Base-by-base conservation (phyloP, 192 early-diverging fungal species). In the Allomyces javanicus region DNA sequence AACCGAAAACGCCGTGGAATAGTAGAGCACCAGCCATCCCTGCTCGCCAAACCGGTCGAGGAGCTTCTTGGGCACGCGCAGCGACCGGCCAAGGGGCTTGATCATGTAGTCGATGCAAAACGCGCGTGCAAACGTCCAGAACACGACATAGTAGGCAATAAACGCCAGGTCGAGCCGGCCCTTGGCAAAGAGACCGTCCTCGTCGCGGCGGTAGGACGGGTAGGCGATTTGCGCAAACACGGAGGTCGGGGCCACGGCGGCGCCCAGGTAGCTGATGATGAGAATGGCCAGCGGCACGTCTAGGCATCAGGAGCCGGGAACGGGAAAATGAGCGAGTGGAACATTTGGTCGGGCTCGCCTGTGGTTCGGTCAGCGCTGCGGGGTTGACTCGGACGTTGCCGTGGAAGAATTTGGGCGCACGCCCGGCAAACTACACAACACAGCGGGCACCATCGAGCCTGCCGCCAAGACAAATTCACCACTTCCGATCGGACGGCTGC, bases 11-110 rank as follows among this genome's bases (percentile, higher is more conserved):
- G 74, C 71, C 11, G 63, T 0, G 22, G 72, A 50, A 62, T 79
- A 74, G 64, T 79, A 81, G 25, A 75, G 26, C 25, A 76, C 44
- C 27, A 73, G 64, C 82, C 82, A 83, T 0, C 64, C 67, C 71
- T 76, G 77, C 58, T 83, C 82, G 72, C 75, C 65, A 66, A 83
- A 83, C 63, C 79, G 74, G 4, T 58, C 50, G 3, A 58, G 50
- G 17, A 58, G 21, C 21, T 58, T 58, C 50, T 14, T 21, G 50
- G 50, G 50, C 17, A 14, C 12, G 0, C 21, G 12, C 17, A 14
- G 21, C 21, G 50, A 14, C 17, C 50, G 50, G 17, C 17, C 50
- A 9, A 58, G 21, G 12, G 50, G 50, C 50, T 58, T 58, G 50
- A 58, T 14, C 12, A 58, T 58, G 50, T n/a, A 14, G 50, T n/a